These are phyloP conservation scores for Postia placenta DNA, from an alignment of 768 basidiomycete genomes.

Conservation along the genomic window DNA sequence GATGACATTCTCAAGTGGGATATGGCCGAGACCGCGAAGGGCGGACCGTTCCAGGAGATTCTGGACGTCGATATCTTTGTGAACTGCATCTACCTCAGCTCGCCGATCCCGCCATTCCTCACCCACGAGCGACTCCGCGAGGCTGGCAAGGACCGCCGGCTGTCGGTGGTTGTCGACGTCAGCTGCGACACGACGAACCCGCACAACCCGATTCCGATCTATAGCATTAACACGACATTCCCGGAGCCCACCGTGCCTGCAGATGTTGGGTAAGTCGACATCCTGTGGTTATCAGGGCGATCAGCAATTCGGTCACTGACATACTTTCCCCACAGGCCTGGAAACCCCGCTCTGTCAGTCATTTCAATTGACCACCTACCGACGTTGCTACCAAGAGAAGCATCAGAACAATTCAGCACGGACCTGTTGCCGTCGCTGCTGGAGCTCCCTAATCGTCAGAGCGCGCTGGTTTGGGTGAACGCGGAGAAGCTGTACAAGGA, in stretches of 20 bases:
- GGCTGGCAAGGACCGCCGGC: conserved; percentile 59
- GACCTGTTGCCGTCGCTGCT: conserved; percentile 84
- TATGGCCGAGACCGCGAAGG: conserved; percentile 92
- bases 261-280: conserved; percentile 59
- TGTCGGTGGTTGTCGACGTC: conserved; percentile 90
- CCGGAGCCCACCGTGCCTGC: conserved; percentile 87
- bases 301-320: conserved; percentile 5
- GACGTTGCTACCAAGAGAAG: conserved; percentile 89
- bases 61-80: conserved; percentile 96
- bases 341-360: conserved; percentile 69
- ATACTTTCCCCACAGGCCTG: conserved; percentile 35
- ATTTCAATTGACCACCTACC: conserved; percentile 97
- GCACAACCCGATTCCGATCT: conserved; percentile 95
- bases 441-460: conserved; percentile 60
- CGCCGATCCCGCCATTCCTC: conserved; percentile 79
- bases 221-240: conserved; percentile 91
- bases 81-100: conserved; percentile 98
- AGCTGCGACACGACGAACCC: conserved; percentile 99
- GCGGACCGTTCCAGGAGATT: conserved; percentile 93
- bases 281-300: neutral
- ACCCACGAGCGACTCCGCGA: conserved; percentile 61
- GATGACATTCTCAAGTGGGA: conserved; percentile 98
- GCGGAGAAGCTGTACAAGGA: conserved; percentile 79
- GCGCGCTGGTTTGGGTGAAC: conserved; percentile 78
- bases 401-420: conserved; percentile 91